These are phyloP conservation scores for Onygenales sp. DNA, from an alignment of 2,329 filamentous ascomycete genomes.

Conservation along the genomic window DNA sequence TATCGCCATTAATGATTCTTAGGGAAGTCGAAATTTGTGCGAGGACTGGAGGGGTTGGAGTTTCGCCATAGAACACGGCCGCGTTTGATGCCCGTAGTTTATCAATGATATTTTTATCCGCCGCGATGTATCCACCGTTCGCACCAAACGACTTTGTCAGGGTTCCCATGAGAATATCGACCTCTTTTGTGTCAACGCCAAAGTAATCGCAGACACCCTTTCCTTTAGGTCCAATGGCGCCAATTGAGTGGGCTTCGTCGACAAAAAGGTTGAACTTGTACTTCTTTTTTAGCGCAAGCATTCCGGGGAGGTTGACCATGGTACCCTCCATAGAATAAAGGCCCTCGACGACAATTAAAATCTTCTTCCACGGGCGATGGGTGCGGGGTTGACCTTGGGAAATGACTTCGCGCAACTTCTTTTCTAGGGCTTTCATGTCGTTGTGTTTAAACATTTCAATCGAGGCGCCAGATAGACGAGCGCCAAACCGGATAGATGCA, in stretches of 20 bases:
- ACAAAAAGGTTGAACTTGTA: constrained; percentile 97
- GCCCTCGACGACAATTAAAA: constrained; percentile 89
- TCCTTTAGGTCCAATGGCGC: constrained; percentile 78
- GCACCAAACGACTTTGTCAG: constrained; percentile 97
- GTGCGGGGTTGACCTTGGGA: constrained; percentile 94
- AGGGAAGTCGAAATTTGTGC: constrained; percentile 84
- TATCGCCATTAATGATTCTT: constrained; percentile 78
- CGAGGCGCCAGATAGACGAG: constrained; percentile 86
- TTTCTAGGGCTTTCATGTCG: constrained; percentile 81
- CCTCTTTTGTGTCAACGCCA: constrained; percentile 72
- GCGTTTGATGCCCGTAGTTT: constrained; percentile 82
- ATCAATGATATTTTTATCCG: constrained; percentile 81
- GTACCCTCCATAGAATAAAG: constrained; percentile 99
- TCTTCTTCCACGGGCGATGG: constrained; percentile 99
- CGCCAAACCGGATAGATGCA: constrained; percentile 90
- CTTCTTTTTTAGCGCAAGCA: constrained; percentile 78
- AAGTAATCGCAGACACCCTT: constrained; percentile 98
- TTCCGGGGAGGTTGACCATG: constrained; percentile 91
- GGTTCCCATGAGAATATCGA: constrained; percentile 97
- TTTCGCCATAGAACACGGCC: constrained; percentile 77
- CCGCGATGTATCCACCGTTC: constrained; percentile 91
- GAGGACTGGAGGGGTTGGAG: constrained; percentile 76
- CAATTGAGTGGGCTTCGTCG: constrained; percentile 93
- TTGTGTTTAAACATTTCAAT: constrained; percentile 98
- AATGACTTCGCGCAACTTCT: constrained; percentile 79